Base-by-base conservation (phyloP, 129 eudicot genomes). In the Tagetes erecta region DNA sequence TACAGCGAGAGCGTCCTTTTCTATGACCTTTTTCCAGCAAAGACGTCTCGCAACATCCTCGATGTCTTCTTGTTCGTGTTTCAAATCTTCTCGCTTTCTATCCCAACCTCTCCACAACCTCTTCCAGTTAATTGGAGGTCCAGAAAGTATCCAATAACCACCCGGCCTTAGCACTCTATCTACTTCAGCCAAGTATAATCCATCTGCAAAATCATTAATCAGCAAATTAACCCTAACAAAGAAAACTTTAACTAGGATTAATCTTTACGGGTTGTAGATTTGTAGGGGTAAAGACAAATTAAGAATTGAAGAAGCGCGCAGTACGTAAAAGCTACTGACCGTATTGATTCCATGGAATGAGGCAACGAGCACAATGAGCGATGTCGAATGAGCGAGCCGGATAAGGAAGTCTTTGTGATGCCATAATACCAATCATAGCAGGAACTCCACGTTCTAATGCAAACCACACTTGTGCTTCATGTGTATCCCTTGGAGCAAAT, bases 381-480 rank as follows among this genome's bases (percentile, higher is more conserved):
- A 94, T 90, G 64, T 94, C 98, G 59, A 94, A 94, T 50, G 97
- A 92, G 79, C 98, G 83, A 0, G 97, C 84, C 6, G 98, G 98
- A 68, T 94, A 94, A 40, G 98, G 93, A 80, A 90, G 92, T 68
- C 97, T 83, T 64, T 81, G 88, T 0, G 98, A 86, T 59, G 88
- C 98, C 87, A 94, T 79, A 36, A 94, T 51, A 11, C 93, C 97
- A 59, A 94, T 81, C 91, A 94, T 91, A 30, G 97, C 96, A 39
- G 98, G 98, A 80, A 94, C 97, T 11, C 98, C 98, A 41, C 98
- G 84, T 67, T 94, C 98, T 66, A 94, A 71, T 51, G 97, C 98
- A 67, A 94, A 94, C 91, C 95, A 87, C 47, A 94, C 97, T 67
- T 94, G 98, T 8, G 98, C 98, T 86, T 94, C 97, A 67, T 94